A percentile compares a stretch with the other conserved stretches of the same genome.
These are phyloP conservation scores for Meyerozyma guilliermondii DNA, from an alignment of 1,139 yeast species.

Conservation along the genomic window DNA sequence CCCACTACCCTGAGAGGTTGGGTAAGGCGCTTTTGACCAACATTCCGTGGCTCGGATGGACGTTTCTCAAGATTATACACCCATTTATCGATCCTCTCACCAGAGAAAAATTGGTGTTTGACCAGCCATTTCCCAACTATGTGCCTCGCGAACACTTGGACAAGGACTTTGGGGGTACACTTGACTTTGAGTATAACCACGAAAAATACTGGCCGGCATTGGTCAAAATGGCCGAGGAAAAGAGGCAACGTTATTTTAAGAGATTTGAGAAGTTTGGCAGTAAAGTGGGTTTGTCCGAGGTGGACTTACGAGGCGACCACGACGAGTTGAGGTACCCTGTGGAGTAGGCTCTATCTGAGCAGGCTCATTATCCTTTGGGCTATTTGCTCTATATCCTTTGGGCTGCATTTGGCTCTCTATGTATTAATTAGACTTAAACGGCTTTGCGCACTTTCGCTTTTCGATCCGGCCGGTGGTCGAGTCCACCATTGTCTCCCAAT, in stretches of 20 bases:
- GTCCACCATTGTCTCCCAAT: constrained; percentile 94
- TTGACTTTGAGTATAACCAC: constrained; percentile 80
- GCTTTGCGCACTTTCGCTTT: constrained; percentile 88
- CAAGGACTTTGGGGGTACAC: constrained; percentile 74
- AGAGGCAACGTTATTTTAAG: constrained; percentile 49
- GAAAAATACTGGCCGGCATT: constrained; percentile 76
- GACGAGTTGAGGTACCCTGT: constrained; percentile 33
- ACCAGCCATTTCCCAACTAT: constrained; percentile 78
- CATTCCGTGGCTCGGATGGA: constrained; percentile 89
- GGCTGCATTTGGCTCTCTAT: too few species aligned
- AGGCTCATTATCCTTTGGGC: too few species aligned
- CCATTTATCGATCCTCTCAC: constrained; percentile 96
- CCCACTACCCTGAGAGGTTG: constrained; percentile 92
- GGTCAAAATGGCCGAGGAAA: constrained; percentile 51
- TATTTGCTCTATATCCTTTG: too few species aligned
- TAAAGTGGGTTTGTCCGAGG: constrained; percentile 74
- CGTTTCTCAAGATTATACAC: constrained; percentile 80
- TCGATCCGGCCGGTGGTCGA: constrained; percentile 71
- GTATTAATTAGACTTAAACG: constrained; percentile 34
- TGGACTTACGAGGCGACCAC: constrained; percentile 61
- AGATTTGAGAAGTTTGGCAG: constrained; percentile 68
- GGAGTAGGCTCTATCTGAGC: too few species aligned
- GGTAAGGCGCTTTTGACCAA: constrained; percentile 89
- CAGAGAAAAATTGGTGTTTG: constrained; percentile 84
- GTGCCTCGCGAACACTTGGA: constrained; percentile 82